Percentiles rank a stretch among this genome's conserved stretches.
Conservation (phyloP, 305 asterid species). For the Fraxinus latifolia region DNA sequence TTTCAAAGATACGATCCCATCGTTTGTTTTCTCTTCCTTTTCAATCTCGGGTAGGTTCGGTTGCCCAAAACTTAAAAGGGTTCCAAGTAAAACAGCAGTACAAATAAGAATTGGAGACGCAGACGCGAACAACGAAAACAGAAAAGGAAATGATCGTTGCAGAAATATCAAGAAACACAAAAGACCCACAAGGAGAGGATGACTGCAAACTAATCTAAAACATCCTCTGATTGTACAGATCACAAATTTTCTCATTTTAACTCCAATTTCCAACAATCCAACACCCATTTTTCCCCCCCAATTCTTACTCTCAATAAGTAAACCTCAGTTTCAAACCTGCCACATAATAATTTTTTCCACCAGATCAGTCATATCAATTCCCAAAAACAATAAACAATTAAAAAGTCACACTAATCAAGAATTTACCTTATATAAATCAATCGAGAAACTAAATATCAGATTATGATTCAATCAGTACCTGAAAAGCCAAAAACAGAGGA, state of each 20-base stretch:
- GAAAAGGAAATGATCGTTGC: conserved; percentile 48
- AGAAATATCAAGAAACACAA: conserved; percentile 42
- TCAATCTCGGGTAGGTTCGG: conserved; percentile 42
- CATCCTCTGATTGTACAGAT: conserved; percentile 36
- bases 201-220: conserved; percentile 49
- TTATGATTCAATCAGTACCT: conserved; percentile 18
- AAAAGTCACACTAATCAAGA: conserved; percentile 5
- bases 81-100: conserved; percentile 67
- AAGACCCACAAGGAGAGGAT: conserved; percentile 56
- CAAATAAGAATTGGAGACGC: conserved; percentile 56
- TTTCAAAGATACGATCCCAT: conserved; percentile 17
- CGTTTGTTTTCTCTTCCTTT: conserved; percentile 25
- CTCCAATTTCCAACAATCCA: conserved; percentile 34
- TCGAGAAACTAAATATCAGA: conserved; percentile 13
- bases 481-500: conserved; percentile 14
- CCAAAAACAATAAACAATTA: conserved; percentile 4
- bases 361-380: conserved; percentile 21
- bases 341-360: conserved; percentile 1
- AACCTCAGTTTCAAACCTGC: conserved; percentile 27
- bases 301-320: background rate
- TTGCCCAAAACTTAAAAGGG: conserved; percentile 61
- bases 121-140: conserved; percentile 51
- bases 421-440: conserved; percentile 19
- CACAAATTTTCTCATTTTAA: conserved; percentile 37
- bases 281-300: conserved; percentile 30